phyloP scores from a whole-genome alignment of 148 eudicot genomes.

The Linanthus parryae region DNA sequence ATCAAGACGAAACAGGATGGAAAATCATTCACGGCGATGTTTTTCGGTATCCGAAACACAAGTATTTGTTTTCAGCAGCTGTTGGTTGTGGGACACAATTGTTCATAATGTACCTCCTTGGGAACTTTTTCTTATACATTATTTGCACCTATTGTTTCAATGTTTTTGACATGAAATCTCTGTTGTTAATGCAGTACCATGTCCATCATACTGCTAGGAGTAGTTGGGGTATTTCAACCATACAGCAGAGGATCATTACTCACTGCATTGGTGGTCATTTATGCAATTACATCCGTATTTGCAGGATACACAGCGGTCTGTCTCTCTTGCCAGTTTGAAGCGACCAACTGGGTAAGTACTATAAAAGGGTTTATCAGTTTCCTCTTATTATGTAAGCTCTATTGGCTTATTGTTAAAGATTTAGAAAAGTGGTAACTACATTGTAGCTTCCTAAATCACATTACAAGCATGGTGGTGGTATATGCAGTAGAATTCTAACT shows the following conservation, averaged over 20 bases:
- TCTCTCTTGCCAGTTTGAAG: constrained; percentile 18
- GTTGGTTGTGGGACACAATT: constrained; percentile 9
- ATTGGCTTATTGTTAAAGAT: too few species aligned
- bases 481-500: too few species aligned
- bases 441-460: too few species aligned
- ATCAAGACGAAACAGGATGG: too few species aligned
- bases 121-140: too few species aligned
- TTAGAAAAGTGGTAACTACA: too few species aligned
- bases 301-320: constrained; percentile 21
- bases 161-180: too few species aligned
- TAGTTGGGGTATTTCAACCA: constrained; percentile 18
- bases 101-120: constrained; percentile 6
- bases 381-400: too few species aligned
- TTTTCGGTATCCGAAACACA: constrained; percentile 8
- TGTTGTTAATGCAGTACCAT: constrained; percentile 12
- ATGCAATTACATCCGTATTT: constrained; percentile 15
- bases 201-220: constrained; percentile 9
- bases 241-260: constrained; percentile 16
- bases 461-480: too few species aligned
- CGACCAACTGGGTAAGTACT: constrained; percentile 26
- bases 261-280: constrained; percentile 12
- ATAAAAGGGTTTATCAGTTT: too few species aligned
- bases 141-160: too few species aligned
- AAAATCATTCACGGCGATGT: constrained; percentile 11
- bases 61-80: constrained; percentile 5